Percentiles rank a stretch among this genome's conserved stretches.
Conservation (phyloP, 805 yeast species). For the Cyberlindnera subsufficiens region DNA sequence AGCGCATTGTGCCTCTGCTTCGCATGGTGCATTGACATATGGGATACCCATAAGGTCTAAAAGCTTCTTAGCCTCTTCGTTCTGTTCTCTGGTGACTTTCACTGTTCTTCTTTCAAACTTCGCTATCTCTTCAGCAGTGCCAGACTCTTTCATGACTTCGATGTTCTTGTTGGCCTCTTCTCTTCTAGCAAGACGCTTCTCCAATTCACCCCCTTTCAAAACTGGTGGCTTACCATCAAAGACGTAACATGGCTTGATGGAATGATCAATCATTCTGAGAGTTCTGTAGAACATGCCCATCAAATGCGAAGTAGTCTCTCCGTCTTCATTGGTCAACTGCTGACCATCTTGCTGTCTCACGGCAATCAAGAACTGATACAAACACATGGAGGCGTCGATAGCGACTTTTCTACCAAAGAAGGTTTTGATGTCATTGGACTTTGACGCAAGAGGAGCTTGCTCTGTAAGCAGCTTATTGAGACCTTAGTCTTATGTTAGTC, state of each 20-base stretch:
- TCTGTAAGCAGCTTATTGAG: slow-evolving; percentile 82
- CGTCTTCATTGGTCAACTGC: slow-evolving; percentile 79
- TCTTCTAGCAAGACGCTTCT: slow-evolving; percentile 73
- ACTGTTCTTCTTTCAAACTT: slow-evolving; percentile 84
- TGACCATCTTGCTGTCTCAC: slow-evolving; percentile 97
- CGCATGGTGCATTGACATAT: slow-evolving; percentile 89
- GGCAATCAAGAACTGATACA: slow-evolving; percentile 92
- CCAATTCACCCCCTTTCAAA: slow-evolving; percentile 86
- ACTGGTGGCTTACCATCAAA: slow-evolving; percentile 98
- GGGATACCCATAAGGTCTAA: slow-evolving; percentile 93
- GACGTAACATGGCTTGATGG: slow-evolving; percentile 94
- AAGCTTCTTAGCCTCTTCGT: slow-evolving; percentile 85
- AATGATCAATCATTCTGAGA: slow-evolving; percentile 79
- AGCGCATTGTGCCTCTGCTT: slow-evolving; percentile 99
- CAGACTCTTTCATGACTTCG: slow-evolving; percentile 71
- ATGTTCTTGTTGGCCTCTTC: slow-evolving; percentile 78
- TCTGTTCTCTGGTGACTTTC: slow-evolving; percentile 81
- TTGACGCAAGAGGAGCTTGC: slow-evolving; percentile 80
- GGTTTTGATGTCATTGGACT: slow-evolving; percentile 73
- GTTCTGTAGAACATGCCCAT: slow-evolving; percentile 98
- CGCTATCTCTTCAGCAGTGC: slow-evolving; percentile 70
- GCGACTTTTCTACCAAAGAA: slow-evolving; percentile 96
- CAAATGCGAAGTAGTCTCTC: slow-evolving; percentile 89
- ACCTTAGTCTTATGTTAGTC: slow-evolving; percentile 38
- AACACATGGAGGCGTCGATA: slow-evolving; percentile 91